Percentiles rank a stretch among this genome's conserved stretches.
Evolutionary conservation across 352 stramenopile genomes (phyloP).

Genomic region (Saprolegnia diclina): DNA sequence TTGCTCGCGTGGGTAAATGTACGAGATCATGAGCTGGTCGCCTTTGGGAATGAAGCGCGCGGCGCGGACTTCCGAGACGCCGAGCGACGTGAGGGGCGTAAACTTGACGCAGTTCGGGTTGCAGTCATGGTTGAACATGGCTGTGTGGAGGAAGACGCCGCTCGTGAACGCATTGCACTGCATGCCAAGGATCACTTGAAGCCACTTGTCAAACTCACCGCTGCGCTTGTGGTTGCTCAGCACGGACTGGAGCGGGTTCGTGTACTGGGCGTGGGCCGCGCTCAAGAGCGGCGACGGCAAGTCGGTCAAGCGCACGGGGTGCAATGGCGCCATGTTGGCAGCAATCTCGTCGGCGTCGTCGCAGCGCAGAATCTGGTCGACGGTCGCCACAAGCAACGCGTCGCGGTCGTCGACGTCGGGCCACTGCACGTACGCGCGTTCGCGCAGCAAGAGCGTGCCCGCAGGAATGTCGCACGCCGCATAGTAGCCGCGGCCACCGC

Average conservation of each 20-base stretch:
- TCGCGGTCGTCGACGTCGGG: conserved; percentile 73
- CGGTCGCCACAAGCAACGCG: conserved; percentile 84
- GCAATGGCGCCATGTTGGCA: conserved; percentile 72
- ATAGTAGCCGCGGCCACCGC: conserved; percentile 86
- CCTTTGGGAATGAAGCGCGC: conserved; percentile 76
- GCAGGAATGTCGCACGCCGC: conserved; percentile 66
- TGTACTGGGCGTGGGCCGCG: conserved; percentile 54
- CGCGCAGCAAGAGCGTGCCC: conserved; percentile 86
- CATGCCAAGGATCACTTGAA: conserved; percentile 86
- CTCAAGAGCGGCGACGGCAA: conserved; percentile 48
- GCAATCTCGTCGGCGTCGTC: conserved; percentile 65
- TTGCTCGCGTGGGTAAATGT: conserved; percentile 87
- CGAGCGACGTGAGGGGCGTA: conserved; percentile 40
- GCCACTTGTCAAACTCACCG: conserved; percentile 57
- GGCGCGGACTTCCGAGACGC: conserved; percentile 89
- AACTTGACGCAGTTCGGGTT: conserved; percentile 95
- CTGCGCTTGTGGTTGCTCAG: conserved; percentile 46
- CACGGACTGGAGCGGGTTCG: conserved; percentile 38
- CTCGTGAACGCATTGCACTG: conserved; percentile 94
- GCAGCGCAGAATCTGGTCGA: conserved; percentile 73
- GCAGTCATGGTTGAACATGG: conserved; percentile 93
- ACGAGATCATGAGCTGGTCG: conserved; percentile 90
- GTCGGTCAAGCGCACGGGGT: conserved; percentile 77
- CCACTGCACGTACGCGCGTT: conserved; percentile 89
- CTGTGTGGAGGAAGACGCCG: conserved; percentile 90